Evolutionary conservation across 345 rosid genomes (phyloP).

Genomic region (Bruguiera gymnorhiza): DNA sequence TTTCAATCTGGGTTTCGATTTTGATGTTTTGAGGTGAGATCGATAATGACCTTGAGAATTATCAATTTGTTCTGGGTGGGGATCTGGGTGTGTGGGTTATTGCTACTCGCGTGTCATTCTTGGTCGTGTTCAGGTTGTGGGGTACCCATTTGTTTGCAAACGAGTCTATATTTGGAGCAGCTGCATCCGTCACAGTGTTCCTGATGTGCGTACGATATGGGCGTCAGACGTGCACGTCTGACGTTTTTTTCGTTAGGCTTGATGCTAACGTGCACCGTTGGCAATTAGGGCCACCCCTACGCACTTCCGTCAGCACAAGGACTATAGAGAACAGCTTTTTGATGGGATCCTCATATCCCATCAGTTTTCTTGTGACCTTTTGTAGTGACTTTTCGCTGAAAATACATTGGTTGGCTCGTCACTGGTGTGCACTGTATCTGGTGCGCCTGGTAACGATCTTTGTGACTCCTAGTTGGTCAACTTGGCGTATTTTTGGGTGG

Average conservation of each 20-base stretch:
- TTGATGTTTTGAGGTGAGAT: too few species aligned
- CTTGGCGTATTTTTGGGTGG: too few species aligned
- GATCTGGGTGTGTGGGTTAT: not conserved
- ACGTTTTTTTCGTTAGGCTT: constrained; percentile 9
- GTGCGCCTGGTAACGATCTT: not conserved
- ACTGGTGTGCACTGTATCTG: constrained; percentile 2
- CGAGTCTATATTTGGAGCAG: not conserved
- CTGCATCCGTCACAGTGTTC: not conserved
- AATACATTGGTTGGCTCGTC: not conserved
- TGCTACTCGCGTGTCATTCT: not conserved
- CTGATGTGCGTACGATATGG: constrained; percentile 29
- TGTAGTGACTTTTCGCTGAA: not conserved
- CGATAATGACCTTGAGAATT: too few species aligned
- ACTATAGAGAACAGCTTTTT: constrained; percentile 9
- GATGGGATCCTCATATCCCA: constrained; percentile 30
- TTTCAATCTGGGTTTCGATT: not conserved
- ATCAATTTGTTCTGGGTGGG: not conserved
- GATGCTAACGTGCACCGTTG: constrained; percentile 36
- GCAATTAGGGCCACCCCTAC: constrained; percentile 5
- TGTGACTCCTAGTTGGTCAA: not conserved
- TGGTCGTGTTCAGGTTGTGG: not conserved
- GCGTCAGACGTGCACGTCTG: constrained; percentile 48
- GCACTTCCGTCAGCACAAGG: not conserved
- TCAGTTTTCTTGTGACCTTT: constrained; percentile 2
- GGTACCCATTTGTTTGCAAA: constrained; percentile 22